phyloP scores from a whole-genome alignment of 441 rosid species.

The Pelargonium fulgidum region DNA sequence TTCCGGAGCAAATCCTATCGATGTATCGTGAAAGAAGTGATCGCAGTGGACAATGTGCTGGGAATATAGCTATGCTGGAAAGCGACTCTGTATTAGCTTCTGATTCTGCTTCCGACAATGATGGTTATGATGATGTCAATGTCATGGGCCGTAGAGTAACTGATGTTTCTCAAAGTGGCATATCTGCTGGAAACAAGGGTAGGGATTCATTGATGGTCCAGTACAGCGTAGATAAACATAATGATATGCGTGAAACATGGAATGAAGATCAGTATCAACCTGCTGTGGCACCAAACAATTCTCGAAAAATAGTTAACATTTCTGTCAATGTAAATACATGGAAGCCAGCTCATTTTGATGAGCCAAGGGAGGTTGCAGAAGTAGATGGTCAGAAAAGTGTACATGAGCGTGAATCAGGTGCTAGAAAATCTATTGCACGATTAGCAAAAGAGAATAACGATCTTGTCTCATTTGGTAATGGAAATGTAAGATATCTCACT shows the following conservation, averaged over 20 bases:
- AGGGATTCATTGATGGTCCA: constrained; percentile 36
- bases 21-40: constrained; percentile 32
- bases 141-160: constrained; percentile 24
- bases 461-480: constrained; percentile 34
- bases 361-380: constrained; percentile 35
- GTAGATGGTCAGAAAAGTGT: constrained; percentile 36
- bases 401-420: constrained; percentile 29
- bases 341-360: constrained; percentile 42
- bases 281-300: constrained; percentile 32
- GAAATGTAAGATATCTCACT: constrained; percentile 50
- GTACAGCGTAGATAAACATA: constrained; percentile 28
- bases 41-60: constrained; percentile 30
- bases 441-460: constrained; percentile 36
- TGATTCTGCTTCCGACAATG: constrained; percentile 37
- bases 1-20: constrained; percentile 26
- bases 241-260: constrained; percentile 27
- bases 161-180: constrained; percentile 30
- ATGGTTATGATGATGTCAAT: constrained; percentile 39
- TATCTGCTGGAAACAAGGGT: constrained; percentile 35
- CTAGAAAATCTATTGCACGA: constrained; percentile 29
- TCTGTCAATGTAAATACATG: constrained; percentile 44
- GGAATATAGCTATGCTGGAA: constrained; percentile 29
- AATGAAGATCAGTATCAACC: constrained; percentile 32
- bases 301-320: constrained; percentile 33
- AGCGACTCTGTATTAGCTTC: constrained; percentile 38